Evolutionary conservation across 2,329 filamentous ascomycete genomes (phyloP), one percentile per base, ranked within the genome.

Genomic region (Pseudopithomyces chartarum): DNA sequence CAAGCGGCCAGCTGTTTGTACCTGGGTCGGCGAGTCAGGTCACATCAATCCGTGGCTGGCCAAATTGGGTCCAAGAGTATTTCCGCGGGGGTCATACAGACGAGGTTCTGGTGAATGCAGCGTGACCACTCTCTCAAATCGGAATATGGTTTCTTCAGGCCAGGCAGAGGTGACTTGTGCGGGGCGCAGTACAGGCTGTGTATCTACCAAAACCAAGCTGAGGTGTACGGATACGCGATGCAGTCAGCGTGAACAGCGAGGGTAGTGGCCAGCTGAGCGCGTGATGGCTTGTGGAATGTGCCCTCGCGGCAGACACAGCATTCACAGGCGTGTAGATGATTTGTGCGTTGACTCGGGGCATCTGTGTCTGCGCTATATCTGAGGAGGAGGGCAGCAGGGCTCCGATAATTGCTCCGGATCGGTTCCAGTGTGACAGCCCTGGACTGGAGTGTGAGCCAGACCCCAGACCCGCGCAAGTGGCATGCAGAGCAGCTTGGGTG

Each of bases 41-140:
- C 1, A 67, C 73, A 4, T 67, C 65, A 7, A 59, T 83, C 33
- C 73, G 81, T 53, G 80, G 73, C 0, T 78, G 76, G 70, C 80
- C 81, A 1, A 74, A 73, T 38, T 84, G 81, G 81, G 26, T 81
- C 52, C 81, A 83, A 62, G 80, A 82, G 63, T 36, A 40, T 3
- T 3, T 71, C 1, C 56, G 75, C 52, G 61, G 55, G 47, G 52
- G 57, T n/a, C 33, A 63, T n/a, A 62, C 61, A 17, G 63, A 57
- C 52, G 54, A 48, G 1, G 64, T 72, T 15, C 47, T 55, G 20
- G 51, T 55, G n/a, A 61, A 48, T 42, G 57, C 56, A 11, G 44
- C 58, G 42, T 40, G 33, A 45, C 23, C 5, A 8, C 5, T 29
- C 8, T 40, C n/a, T n/a, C n/a, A 10, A 38, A 5, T 26, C 11